Base-by-base conservation (phyloP, 139 green algal species). In the Chloropicon primus region DNA sequence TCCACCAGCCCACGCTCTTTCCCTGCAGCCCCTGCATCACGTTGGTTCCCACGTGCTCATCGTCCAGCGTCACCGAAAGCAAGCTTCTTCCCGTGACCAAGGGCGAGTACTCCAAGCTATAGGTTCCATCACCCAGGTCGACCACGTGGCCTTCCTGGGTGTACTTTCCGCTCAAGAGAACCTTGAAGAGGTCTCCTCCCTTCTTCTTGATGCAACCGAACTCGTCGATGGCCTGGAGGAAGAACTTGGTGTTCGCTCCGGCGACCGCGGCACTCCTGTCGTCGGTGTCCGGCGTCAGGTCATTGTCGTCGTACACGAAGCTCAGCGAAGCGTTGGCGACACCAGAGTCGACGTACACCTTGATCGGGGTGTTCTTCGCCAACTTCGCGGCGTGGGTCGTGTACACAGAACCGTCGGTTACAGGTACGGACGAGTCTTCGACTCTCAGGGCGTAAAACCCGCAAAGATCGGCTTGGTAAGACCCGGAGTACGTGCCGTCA, bases 401-500 rank as follows among this genome's bases (percentile, higher is more conserved):
- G 71, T 26, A 26, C 71, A 26, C 21, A 5, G 5, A 26, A 26
- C 75, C 41, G 22, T 26, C 53, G 2, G 74, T 53, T 2, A 77
- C 71, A 3, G 71, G 71, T 71, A 80, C 77, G 27, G 17, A 21
- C 5, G 54, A 23, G 71, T 76, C 27, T 71, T 81, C 77, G 25
- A 81, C 77, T 27, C 77, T 72, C 17, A 81, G 71, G 23, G 21
- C 22, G 71, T 77, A 81, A 72, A 53, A 54, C 22, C 77, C 77
- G 77, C 77, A 81, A 2, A 72, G 23, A 2, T 28, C 72, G 62
- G 24, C 25, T 10, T 26, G 28, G 77, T 81, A 81, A 3, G 54
- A 29, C 24, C 77, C 73, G 27, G 54, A 53, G 77, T 81, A 81
- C 27, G 77, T 81, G 77, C 77, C 77, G 72, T 81, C 77, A 28